These are phyloP conservation scores for Suillus clintonianus DNA, from an alignment of 768 basidiomycete species.

Conservation along the genomic window DNA sequence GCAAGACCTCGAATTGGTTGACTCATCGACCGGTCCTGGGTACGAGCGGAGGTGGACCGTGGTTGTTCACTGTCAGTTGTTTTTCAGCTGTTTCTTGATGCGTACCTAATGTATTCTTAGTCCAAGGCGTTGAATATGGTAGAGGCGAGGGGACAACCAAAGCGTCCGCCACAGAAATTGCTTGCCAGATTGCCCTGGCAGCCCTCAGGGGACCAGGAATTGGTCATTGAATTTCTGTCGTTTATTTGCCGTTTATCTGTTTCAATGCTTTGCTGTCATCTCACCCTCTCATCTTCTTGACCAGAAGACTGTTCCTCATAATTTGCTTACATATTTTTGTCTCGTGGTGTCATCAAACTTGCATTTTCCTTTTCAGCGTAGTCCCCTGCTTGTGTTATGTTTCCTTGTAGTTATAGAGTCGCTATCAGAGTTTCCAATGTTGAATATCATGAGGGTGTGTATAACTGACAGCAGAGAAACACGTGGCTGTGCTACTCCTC, in stretches of 20 bases:
- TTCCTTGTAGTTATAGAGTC: background rate
- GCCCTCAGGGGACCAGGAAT: background rate
- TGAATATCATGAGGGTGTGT: background rate
- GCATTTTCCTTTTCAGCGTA: background rate
- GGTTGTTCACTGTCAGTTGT: background rate
- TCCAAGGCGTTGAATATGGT: conserved; percentile 23
- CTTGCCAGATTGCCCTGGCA: conserved; percentile 3
- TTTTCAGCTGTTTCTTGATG: background rate
- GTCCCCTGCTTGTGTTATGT: background rate
- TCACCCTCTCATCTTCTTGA: background rate
- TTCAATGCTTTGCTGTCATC: background rate
- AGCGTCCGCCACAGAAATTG: conserved; percentile 25
- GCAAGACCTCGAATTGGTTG: conserved; percentile 3
- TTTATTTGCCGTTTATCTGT: background rate
- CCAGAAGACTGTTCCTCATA: background rate
- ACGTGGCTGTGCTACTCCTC: conserved; percentile 5
- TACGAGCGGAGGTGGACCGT: background rate
- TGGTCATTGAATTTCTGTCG: background rate
- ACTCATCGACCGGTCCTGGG: background rate
- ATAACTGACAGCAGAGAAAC: background rate
- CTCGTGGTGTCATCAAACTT: background rate
- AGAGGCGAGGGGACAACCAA: conserved; percentile 16
- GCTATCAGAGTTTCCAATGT: background rate
- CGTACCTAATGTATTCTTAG: conserved; percentile 11
- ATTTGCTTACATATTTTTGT: background rate